phyloP scores from a whole-genome alignment of 192 early-diverging fungal genomes.

The Coemansia sp. region DNA sequence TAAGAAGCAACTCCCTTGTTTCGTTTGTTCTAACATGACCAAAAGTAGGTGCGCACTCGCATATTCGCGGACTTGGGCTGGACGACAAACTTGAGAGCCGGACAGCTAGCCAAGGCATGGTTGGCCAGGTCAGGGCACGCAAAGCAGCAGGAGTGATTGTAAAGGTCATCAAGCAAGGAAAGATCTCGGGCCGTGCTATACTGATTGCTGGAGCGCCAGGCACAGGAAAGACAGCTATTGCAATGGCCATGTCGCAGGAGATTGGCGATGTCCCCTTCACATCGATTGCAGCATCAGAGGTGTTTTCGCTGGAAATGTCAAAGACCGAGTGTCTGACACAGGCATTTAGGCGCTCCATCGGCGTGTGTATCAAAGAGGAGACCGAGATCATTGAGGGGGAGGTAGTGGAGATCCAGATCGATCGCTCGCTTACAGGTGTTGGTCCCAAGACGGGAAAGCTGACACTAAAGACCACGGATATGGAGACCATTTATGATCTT shows the following conservation, averaged over 20 bases:
- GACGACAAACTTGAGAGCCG: constrained; percentile 92
- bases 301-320: constrained; percentile 98
- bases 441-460: constrained; percentile 95
- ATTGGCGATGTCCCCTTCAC: constrained; percentile 98
- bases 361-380: constrained; percentile 97
- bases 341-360: constrained; percentile 96
- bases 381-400: constrained; percentile 98
- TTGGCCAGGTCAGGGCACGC: constrained; percentile 92
- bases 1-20: background rate
- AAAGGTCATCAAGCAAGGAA: constrained; percentile 96
- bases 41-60: constrained; percentile 88
- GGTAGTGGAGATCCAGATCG: constrained; percentile 97
- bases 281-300: constrained; percentile 95
- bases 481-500: constrained; percentile 99
- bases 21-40: background rate
- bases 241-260: constrained; percentile 97
- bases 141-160: constrained; percentile 96
- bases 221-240: constrained; percentile 99
- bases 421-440: constrained; percentile 87
- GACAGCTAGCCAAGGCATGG: constrained; percentile 91
- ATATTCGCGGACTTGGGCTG: constrained; percentile 94
- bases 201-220: constrained; percentile 98
- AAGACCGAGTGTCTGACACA: constrained; percentile 98
- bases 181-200: constrained; percentile 95
- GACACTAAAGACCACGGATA: constrained; percentile 98